phyloP scores from a whole-genome alignment of 495 filamentous ascomycete genomes.

The Emericellopsis terricola region DNA sequence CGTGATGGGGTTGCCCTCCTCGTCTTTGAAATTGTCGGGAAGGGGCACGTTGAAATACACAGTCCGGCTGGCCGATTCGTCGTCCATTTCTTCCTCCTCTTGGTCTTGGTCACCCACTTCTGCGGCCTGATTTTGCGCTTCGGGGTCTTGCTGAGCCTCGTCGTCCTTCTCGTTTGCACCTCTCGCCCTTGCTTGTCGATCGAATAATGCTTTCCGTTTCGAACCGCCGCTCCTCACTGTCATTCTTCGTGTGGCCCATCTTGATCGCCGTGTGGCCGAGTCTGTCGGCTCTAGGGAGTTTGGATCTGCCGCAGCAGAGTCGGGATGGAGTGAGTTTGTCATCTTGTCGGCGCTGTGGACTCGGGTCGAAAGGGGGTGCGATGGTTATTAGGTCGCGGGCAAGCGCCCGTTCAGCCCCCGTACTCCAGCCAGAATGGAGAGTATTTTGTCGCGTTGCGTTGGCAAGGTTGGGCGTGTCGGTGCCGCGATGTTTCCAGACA shows the following conservation, averaged over 20 bases:
- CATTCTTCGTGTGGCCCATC: constrained; percentile 87
- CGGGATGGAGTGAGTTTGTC: constrained; percentile 3
- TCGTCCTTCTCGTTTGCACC: constrained; percentile 51
- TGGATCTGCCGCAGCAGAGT: constrained; percentile 22
- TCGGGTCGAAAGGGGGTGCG: neutral
- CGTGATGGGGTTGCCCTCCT: constrained; percentile 53
- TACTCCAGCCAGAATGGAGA: constrained; percentile 18
- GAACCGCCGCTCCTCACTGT: constrained; percentile 50
- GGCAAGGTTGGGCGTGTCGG: no score
- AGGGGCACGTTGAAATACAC: constrained; percentile 82
- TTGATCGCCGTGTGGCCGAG: constrained; percentile 43
- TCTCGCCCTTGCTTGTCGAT: constrained; percentile 22
- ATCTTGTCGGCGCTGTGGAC: neutral
- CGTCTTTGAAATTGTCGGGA: constrained; percentile 60
- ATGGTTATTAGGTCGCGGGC: constrained; percentile 19
- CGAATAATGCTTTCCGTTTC: constrained; percentile 79
- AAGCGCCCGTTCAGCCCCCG: constrained; percentile 28
- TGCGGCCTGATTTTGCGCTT: no score
- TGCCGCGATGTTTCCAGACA: no score
- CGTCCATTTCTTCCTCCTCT: no score
- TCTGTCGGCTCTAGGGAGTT: constrained; percentile 12
- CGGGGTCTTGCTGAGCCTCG: constrained; percentile 5
- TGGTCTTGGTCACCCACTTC: no score
- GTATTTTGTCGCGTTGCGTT: no score
- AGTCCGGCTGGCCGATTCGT: constrained; percentile 20